Base-by-base conservation (phyloP, 257 asterid genomes). In the Agastache rugosa region DNA sequence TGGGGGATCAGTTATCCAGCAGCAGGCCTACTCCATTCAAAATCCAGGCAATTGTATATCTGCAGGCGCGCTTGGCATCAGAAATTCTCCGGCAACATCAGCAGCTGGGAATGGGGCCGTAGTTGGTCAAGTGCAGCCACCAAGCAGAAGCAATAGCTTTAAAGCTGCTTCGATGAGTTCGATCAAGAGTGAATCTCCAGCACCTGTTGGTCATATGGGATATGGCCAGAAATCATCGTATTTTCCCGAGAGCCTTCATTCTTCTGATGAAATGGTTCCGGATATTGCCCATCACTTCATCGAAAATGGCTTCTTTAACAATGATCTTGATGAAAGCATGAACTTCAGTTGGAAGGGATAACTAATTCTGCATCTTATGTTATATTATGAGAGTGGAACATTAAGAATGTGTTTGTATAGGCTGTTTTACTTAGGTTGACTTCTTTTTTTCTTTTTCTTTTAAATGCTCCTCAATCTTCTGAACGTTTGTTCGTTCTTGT, bases 321-420 rank as follows among this genome's bases (percentile, higher is more conserved):
- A 75, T 47, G 97, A 91, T 70, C 83, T 91, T 25, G 97, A 91
- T 37, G 93, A 85, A 48, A 80, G 45, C 76, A 79, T 85, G 89
- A 84, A 80, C 85, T 91, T 88, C 72, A 82, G 77, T 67, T 88
- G 91, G 97, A 91, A 88, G 84, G 87, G 72, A 25, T 80, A 84
- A 64, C 74, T 81, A 73, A 48, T 34, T 16, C 19, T 73, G 62
- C 41, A 31, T 14, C 20, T n/a, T 74, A 11, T 66, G 2, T 11
- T 10, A 3, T 19, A 53, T 54, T 25, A 20, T 62, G 59, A 66
- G 77, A 41, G 51, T 63, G 70, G 39, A 31, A 78, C 48, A 54
- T 74, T 80, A 76, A 50, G 35, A 64, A 45, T 73, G 76, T 72
- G 22, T 62, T 55, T 91, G 90, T 85, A 83, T 81, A 84, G 87